phyloP scores from a whole-genome alignment of 2,329 filamentous ascomycete genomes.

The Aphanoascus verrucosus region DNA sequence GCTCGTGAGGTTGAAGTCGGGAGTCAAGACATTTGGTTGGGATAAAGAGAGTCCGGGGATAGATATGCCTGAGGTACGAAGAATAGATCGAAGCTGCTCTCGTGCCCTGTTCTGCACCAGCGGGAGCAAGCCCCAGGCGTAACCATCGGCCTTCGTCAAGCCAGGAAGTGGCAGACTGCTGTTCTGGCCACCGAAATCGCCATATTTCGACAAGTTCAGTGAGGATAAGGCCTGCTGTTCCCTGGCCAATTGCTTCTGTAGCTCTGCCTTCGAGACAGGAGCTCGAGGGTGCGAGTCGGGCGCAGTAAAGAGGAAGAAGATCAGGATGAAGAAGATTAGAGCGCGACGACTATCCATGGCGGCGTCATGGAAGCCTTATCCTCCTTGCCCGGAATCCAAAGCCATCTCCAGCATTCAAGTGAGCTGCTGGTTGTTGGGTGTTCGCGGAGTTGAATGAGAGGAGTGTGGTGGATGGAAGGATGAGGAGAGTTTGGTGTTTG shows the following conservation, averaged over 20 bases:
- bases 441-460: neutral
- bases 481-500: neutral
- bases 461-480: neutral
- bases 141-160: conserved; percentile 60
- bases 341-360: conserved; percentile 40
- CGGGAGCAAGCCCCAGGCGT: conserved; percentile 64
- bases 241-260: conserved; percentile 39
- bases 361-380: conserved; percentile 15
- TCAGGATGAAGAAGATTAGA: conserved; percentile 41
- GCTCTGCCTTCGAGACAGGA: conserved; percentile 33
- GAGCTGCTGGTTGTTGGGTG: neutral
- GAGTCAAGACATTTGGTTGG: conserved; percentile 16
- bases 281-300: conserved; percentile 36
- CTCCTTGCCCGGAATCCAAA: conserved; percentile 6
- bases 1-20: conserved; percentile 28
- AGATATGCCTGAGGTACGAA: conserved; percentile 26
- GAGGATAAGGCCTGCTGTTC: conserved; percentile 43
- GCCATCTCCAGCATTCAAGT: conserved; percentile 14
- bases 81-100: conserved; percentile 39
- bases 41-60: conserved; percentile 23
- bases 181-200: conserved; percentile 39
- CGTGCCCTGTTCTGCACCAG: conserved; percentile 55
- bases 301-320: conserved; percentile 45
- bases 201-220: conserved; percentile 43
- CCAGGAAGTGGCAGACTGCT: conserved; percentile 64